phyloP scores from a whole-genome alignment of 306 rosid genomes.

The Corylus americana region DNA sequence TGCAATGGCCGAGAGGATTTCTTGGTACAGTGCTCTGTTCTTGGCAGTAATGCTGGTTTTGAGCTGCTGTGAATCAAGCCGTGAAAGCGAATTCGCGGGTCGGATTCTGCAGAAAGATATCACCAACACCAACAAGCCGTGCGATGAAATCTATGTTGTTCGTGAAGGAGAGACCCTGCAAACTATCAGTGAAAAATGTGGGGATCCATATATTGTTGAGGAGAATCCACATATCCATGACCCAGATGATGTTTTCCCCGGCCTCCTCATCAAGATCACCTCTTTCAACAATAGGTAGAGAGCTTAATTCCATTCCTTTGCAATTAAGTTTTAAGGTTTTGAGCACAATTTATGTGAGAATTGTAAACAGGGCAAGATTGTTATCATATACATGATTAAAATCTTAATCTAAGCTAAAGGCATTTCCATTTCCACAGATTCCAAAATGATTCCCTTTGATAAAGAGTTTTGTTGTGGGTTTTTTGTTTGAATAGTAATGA shows the following conservation, averaged over 20 bases:
- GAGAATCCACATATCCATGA: slow-evolving; percentile 85
- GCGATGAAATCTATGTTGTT: slow-evolving; percentile 87
- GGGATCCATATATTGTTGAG: slow-evolving; percentile 75
- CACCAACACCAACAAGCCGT: slow-evolving; percentile 24
- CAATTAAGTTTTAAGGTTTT: too few species aligned
- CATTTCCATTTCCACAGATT: too few species aligned
- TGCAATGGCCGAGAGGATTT: slow-evolving; percentile 30
- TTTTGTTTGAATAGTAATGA: too few species aligned
- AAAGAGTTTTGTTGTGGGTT: too few species aligned
- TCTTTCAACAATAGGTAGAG: slow-evolving; percentile 39
- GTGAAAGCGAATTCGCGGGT: slow-evolving; percentile 22
- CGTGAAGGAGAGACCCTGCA: slow-evolving; percentile 81
- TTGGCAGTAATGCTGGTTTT: slow-evolving; percentile 33
- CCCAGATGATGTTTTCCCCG: slow-evolving; percentile 82
- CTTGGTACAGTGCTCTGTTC: slow-evolving; percentile 39
- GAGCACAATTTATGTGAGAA: too few species aligned
- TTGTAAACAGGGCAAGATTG: too few species aligned
- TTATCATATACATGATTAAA: too few species aligned
- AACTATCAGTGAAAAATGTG: slow-evolving; percentile 73
- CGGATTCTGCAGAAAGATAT: slow-evolving; percentile 24
- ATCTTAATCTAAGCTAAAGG: too few species aligned
- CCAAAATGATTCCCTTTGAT: too few species aligned
- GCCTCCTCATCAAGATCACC: slow-evolving; percentile 72
- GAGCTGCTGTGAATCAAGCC: slow-evolving; percentile 44
- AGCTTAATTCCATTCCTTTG: too few species aligned